A percentile compares a stretch with the other conserved stretches of the same genome.
Evolutionary conservation across 2,329 filamentous ascomycete species (phyloP).

Genomic region (Leptosphaerulina australis): DNA sequence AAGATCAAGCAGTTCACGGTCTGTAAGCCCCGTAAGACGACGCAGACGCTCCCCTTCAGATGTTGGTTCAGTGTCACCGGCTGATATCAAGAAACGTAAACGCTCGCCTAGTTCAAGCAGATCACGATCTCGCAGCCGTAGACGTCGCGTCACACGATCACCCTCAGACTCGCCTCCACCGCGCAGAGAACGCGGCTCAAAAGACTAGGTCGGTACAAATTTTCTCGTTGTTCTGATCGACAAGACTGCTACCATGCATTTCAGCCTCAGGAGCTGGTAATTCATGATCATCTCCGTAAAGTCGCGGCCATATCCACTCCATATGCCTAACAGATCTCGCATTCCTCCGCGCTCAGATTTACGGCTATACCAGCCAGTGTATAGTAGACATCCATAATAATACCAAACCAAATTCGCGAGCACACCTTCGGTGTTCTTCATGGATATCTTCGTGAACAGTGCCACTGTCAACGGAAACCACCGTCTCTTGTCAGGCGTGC

Average conservation of each 20-base stretch:
- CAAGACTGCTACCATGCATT: not conserved
- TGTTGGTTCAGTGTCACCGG: slow-evolving; percentile 52
- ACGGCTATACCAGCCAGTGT: not conserved
- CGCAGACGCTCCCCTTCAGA: slow-evolving; percentile 54
- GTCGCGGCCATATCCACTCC: not conserved
- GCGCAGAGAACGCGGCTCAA: slow-evolving; percentile 10
- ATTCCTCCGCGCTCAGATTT: not conserved
- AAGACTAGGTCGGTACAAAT: slow-evolving; percentile 21
- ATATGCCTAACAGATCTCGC: not conserved
- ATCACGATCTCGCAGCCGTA: slow-evolving; percentile 35
- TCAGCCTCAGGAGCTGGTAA: not conserved
- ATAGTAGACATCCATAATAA: slow-evolving; percentile 2
- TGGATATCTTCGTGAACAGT: not conserved
- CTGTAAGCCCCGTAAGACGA: slow-evolving; percentile 50
- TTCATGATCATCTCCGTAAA: not conserved
- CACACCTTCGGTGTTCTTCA: not conserved
- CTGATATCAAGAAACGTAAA: slow-evolving; percentile 59
- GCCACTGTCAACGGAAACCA: not conserved
- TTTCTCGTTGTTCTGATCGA: not conserved
- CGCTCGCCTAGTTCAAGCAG: slow-evolving; percentile 50
- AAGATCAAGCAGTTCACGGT: slow-evolving; percentile 48
- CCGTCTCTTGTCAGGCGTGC: not conserved
- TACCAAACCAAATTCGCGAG: not conserved
- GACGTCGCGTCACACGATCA: slow-evolving; percentile 29
- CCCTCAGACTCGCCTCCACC: slow-evolving; percentile 25